Evolutionary conservation across 2,329 filamentous ascomycete species (phyloP), one percentile per base, ranked within the genome.

Genomic region (Alternaria sp.): DNA sequence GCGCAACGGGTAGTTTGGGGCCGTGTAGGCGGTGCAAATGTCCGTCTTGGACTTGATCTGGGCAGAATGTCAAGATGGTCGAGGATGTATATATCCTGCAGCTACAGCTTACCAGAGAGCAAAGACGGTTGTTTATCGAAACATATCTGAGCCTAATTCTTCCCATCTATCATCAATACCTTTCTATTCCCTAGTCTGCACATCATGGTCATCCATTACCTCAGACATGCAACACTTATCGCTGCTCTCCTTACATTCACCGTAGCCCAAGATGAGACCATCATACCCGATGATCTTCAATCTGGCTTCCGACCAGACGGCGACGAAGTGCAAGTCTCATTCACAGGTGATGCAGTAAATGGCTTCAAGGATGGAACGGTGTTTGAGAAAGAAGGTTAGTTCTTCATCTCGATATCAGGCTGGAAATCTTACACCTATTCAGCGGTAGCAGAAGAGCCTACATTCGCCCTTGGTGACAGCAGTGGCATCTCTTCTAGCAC

Each of bases 391-490:
- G 61, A 71, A 39, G 65, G 72, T 73, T 48, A 48, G 71, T 66
- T 11, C 7, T 46, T 38, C 39, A 20, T 5, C 20, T 30, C 24
- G 41, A 16, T 8, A 7, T 46, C 20, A 5, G 12, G 18, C 16
- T 24, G n/a, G 9, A 39, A 38, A 39, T 39, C 59, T 68, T 47
- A 73, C 41, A 26, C 34, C 6, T 7, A 18, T 22, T 7, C 47
- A 75, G 74, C 64, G 4, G 72, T 75, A n/a, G 41, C 65, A 48
- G 58, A 63, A 48, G 69, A 70, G 41, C 75, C 75, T 8, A 70
- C 63, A 18, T 78, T 78, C 36, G 75, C 75, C 8, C 66, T 77
- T 3, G 75, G 76, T 26, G 76, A 78, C 58, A 72, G 67, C 51
- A 72, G 68, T 18, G 72, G 70, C 41, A 76, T 78, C 47, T 59